phyloP scores from a whole-genome alignment of 352 stramenopile species.

The Globisporangium takayamanum region DNA sequence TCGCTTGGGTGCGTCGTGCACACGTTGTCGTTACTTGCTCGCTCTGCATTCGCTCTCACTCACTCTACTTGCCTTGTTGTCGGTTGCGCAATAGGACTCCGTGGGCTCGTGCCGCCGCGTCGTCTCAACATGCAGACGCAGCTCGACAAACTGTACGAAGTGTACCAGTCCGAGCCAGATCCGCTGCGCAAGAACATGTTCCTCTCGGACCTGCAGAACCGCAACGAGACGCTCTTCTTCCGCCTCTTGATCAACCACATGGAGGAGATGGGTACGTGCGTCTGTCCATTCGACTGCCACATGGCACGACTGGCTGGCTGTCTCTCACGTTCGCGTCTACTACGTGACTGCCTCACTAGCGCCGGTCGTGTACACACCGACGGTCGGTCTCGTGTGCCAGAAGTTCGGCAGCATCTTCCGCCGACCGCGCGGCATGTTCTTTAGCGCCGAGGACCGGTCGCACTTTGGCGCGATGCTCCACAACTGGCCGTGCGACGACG shows the following conservation, averaged over 20 bases:
- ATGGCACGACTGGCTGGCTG: too few relatives aligned
- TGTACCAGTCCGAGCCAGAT: slow-evolving; percentile 27
- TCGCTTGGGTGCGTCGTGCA: slow-evolving; percentile 49
- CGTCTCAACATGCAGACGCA: slow-evolving; percentile 63
- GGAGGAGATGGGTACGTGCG: slow-evolving; percentile 83
- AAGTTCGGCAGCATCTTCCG: slow-evolving; percentile 47
- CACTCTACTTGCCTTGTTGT: neutral
- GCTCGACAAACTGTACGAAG: slow-evolving; percentile 71
- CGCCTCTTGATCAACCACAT: slow-evolving; percentile 86
- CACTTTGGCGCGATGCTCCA: neutral
- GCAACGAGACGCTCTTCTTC: slow-evolving; percentile 91
- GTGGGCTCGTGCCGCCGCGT: slow-evolving; percentile 75
- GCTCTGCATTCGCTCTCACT: too few relatives aligned
- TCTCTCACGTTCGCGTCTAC: too few relatives aligned
- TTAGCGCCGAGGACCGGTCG: slow-evolving; percentile 11
- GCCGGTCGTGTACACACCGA: slow-evolving; percentile 97
- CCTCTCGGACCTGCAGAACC: slow-evolving; percentile 76
- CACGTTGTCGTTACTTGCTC: neutral
- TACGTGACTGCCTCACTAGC: slow-evolving; percentile 54
- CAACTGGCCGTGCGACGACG: too few relatives aligned
- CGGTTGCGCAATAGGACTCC: slow-evolving; percentile 36
- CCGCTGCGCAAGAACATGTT: slow-evolving; percentile 84
- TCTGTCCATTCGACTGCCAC: neutral
- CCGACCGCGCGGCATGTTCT: too few relatives aligned
- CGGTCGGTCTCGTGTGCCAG: slow-evolving; percentile 89